Evolutionary conservation across 2,329 filamentous ascomycete species (phyloP), one percentile per base, ranked within the genome.

Genomic region (Atkinsonella hypoxylon): DNA sequence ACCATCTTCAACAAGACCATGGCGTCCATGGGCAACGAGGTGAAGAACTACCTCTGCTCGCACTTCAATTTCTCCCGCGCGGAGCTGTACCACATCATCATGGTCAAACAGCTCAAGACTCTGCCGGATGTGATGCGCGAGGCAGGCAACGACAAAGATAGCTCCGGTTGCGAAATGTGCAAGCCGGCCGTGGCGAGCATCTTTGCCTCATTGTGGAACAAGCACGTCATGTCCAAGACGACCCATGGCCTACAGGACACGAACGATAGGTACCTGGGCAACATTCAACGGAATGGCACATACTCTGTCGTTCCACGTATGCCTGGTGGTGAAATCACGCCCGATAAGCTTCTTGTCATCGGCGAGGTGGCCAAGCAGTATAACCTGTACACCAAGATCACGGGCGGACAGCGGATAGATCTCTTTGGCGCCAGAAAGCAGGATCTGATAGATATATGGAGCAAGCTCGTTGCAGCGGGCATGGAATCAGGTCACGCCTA

Each of bases 401-500:
- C 89, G 0, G 89, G 89, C 50, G 89, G 87, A 1, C 89, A 95
- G 67, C 81, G 89, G 51, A 95, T 95, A 61, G 89, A 95, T 66
- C 80, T 95, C 82, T 95, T 95, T 61, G 89, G 89, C 40, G 89
- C 89, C 0, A 83, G 82, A 67, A 95, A 94, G 69, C 85, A 93
- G 57, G 88, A 95, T 64, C 74, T 95, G 17, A 74, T 87, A 2
- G 76, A 77, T 13, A 95, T 95, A 59, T 95, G 89, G 89, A 78
- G 78, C 42, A 79, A 82, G 57, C 75, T 95, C 3, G 79, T 94
- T 9, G 82, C 87, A 51, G 89, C 85, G 1, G 89, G 89, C 18
- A 85, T 95, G 83, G 89, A 95, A 66, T 89, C 84, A 54, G 89
- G 89, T 0, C 89, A 95, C 62, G 89, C 88, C 0, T 95, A 95